Base-by-base conservation (phyloP, 768 basidiomycete species). In the Trametes coccinea region DNA sequence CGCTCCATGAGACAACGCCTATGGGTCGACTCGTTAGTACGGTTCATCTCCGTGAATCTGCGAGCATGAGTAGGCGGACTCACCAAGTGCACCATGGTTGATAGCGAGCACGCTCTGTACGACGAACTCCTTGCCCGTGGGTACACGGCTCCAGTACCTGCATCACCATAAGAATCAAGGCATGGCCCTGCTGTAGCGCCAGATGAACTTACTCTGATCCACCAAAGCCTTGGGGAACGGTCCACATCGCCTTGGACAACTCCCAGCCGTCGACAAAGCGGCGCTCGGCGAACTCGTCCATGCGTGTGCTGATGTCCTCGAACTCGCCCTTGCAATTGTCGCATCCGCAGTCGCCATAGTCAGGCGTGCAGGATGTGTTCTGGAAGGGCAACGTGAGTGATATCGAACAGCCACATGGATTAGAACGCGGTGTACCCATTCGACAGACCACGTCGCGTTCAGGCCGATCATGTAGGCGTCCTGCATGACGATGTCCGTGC, bases 171-270 rank as follows among this genome's bases (percentile, higher is more conserved):
- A 46, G 22, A 17, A 7, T 40, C 27, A 48, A 39, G 10, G 53
- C 14, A 13, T 16, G 11, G 13, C 33, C 9, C 7, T 0, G 13
- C 17, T 8, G 33, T 4, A 30, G 22, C 1, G 14, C 5, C 2
- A 3, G 11, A n/a, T 9, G 2, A n/a, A 72, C 72, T 64, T 14
- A 78, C 76, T 72, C 64, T 5, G 67, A 69, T 58, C 80, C 81
- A 30, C 89, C 88, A 69, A 93, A 93, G 0, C 81, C 90, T 72
- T 93, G 91, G 0, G 90, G 88, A 1, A 92, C 90, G 2, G 86
- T 84, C 92, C 90, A 92, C 0, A 91, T 79, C 1, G 87, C 82
- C 69, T 89, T 86, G 5, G 80, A 83, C 10, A 83, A 76, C 64
- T 86, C 85, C 85, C 88, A 88, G 2, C 87, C 88, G 63, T 87